Evolutionary conservation across 2,329 filamentous ascomycete genomes (phyloP).

Genomic region (Aureobasidium musti): DNA sequence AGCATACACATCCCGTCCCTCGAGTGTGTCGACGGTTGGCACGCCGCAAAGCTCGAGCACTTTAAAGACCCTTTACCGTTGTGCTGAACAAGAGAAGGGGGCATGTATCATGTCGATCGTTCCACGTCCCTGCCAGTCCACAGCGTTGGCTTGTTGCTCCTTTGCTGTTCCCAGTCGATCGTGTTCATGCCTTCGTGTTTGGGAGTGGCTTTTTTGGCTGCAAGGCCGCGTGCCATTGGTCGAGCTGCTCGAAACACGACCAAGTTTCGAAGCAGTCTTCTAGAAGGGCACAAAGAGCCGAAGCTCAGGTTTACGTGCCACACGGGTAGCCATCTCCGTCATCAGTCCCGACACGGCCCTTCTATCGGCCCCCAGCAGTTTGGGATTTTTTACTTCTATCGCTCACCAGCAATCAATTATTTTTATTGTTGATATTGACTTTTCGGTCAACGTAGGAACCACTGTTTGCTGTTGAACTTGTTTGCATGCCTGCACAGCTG

Average conservation of each 20-base stretch:
- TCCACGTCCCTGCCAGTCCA: not conserved
- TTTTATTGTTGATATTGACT: slow-evolving; percentile 1
- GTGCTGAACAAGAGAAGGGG: slow-evolving; percentile 15
- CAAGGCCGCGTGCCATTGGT: slow-evolving; percentile 8
- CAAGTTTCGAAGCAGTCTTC: slow-evolving; percentile 26
- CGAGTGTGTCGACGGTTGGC: not conserved
- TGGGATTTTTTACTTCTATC: not conserved
- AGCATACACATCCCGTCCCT: slow-evolving; percentile 1
- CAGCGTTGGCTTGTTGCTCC: not conserved
- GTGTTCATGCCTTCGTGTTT: slow-evolving; percentile 22
- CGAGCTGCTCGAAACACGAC: slow-evolving; percentile 9
- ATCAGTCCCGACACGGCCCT: slow-evolving; percentile 11
- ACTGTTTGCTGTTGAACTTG: slow-evolving; percentile 11
- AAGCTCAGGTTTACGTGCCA: slow-evolving; percentile 16
- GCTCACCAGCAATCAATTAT: slow-evolving; percentile 5
- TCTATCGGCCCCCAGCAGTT: slow-evolving; percentile 23
- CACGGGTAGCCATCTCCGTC: slow-evolving; percentile 16
- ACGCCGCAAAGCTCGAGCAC: slow-evolving; percentile 14
- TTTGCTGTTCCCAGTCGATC: slow-evolving; percentile 3
- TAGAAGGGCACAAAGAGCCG: slow-evolving; percentile 23
- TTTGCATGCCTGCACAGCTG: slow-evolving; percentile 3
- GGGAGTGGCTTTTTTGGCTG: slow-evolving; percentile 5
- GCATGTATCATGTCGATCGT: slow-evolving; percentile 26
- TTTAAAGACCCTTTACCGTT: slow-evolving; percentile 16
- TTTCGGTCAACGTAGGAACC: slow-evolving; percentile 11